These are phyloP conservation scores for Elongisporangium prolatum DNA, from an alignment of 352 stramenopile species.

Conservation along the genomic window DNA sequence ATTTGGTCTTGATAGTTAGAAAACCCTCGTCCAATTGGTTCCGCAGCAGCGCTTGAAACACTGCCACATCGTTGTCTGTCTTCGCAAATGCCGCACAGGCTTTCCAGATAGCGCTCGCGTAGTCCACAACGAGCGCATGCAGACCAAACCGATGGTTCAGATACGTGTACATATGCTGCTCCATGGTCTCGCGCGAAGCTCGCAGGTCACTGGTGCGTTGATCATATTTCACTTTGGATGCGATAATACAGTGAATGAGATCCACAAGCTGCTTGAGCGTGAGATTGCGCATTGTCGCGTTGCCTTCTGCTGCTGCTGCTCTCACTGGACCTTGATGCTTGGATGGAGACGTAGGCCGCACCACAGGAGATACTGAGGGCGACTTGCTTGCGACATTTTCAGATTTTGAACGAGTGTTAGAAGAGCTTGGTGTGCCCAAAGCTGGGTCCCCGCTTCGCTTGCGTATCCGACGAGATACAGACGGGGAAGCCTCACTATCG, in stretches of 20 bases:
- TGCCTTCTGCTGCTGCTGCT: neutral
- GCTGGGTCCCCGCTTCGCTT: conserved; percentile 10
- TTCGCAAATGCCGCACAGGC: conserved; percentile 37
- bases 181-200: conserved; percentile 72
- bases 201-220: conserved; percentile 26
- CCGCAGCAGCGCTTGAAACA: conserved; percentile 72
- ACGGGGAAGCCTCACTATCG: neutral
- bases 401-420: too few relatives aligned
- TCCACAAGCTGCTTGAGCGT: conserved; percentile 80
- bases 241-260: conserved; percentile 63
- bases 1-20: conserved; percentile 63
- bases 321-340: too few relatives aligned
- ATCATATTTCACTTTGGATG: conserved; percentile 73
- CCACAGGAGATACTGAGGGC: conserved; percentile 1
- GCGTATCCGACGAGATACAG: conserved; percentile 16
- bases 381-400: too few relatives aligned
- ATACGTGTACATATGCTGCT: conserved; percentile 89
- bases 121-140: conserved; percentile 66
- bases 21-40: conserved; percentile 86
- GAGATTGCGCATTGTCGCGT: conserved; percentile 27
- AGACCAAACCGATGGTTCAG: conserved; percentile 85
- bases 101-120: conserved; percentile 81
- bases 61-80: conserved; percentile 63
- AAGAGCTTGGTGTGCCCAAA: too few relatives aligned
- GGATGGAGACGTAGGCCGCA: neutral